Percentiles rank a stretch among this genome's conserved stretches.
Conservation (phyloP, 164 flowering plant genomes). For the grape (Vitis vinifera) region ASM3070453v1 NC_081809.1:21677001-21677500, state of each 20-base stretch:
- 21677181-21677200: neutral
- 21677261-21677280: constrained; percentile 77
- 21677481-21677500: neutral
- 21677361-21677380: neutral
- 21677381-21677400: neutral
- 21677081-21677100: constrained; percentile 89
- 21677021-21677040: constrained; percentile 73
- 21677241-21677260: constrained; percentile 90
- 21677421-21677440: constrained; percentile 84
- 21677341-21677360: neutral
- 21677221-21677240: constrained; percentile 79
- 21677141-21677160: neutral
- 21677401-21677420: constrained; percentile 80
- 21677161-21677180: neutral
- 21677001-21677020: neutral
- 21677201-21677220: constrained; percentile 61
- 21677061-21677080: constrained; percentile 65
- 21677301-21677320: neutral
- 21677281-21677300: neutral
- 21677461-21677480: neutral
- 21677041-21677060: constrained; percentile 92
- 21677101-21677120: constrained; percentile 92
- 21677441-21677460: neutral
- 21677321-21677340: neutral
- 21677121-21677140: constrained; percentile 91